Evolutionary conservation across 2,329 filamentous ascomycete genomes (phyloP).

Genomic region (Aschersonia sp.): DNA sequence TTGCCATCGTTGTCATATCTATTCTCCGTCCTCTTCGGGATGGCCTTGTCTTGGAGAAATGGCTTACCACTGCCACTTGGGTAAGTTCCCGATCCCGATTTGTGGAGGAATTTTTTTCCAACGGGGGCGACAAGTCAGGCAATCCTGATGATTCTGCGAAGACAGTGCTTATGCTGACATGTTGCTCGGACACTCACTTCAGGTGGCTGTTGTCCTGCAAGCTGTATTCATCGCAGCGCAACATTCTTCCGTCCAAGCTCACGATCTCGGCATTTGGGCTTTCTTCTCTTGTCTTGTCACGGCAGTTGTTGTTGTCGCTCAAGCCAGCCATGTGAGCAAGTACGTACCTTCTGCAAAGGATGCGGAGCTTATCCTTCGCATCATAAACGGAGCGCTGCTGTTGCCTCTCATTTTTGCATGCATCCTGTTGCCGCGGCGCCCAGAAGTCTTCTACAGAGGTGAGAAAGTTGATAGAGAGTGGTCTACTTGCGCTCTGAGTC

Average conservation of each 20-base stretch:
- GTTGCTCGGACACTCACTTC: background rate
- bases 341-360: conserved; percentile 17
- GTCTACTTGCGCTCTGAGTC: conserved; percentile 43
- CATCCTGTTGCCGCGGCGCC: conserved; percentile 49
- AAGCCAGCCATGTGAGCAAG: conserved; percentile 23
- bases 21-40: conserved; percentile 21
- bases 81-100: conserved; percentile 27
- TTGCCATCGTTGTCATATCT: conserved; percentile 40
- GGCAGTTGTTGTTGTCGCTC: conserved; percentile 26
- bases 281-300: conserved; percentile 32
- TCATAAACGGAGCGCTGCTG: conserved; percentile 28
- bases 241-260: conserved; percentile 35
- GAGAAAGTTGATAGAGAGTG: conserved; percentile 47
- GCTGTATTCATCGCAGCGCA: conserved; percentile 31
- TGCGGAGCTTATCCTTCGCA: conserved; percentile 28
- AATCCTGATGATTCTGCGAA: background rate
- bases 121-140: too few relatives aligned
- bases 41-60: conserved; percentile 36
- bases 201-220: conserved; percentile 40
- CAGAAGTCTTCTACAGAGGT: conserved; percentile 47
- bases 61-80: conserved; percentile 47
- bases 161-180: background rate
- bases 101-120: too few relatives aligned
- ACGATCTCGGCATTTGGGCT: conserved; percentile 36
- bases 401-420: conserved; percentile 32